Base-by-base conservation (phyloP, 2,329 filamentous ascomycete species). In the Penicillium sp. region DNA sequence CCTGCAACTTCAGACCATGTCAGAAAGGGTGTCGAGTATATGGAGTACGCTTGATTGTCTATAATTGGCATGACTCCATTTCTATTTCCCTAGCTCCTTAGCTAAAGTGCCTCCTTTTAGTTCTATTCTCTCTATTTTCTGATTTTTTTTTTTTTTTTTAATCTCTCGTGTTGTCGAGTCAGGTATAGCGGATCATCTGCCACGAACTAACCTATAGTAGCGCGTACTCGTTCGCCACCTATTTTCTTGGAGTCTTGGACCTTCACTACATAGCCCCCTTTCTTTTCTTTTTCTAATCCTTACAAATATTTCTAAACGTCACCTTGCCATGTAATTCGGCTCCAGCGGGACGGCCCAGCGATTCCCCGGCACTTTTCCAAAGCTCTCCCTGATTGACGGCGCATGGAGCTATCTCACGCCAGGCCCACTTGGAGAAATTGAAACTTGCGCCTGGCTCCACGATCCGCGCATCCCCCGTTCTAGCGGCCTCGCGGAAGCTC, bases 401-500 rank as follows among this genome's bases (percentile, higher is more conserved):
- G 58, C 51, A 56, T 62, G 55, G 47, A 56, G 62, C 55, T 62
- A 60, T 60, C 29, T 46, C 53, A 56, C 35, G 37, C 52, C 50
- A 52, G 56, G 55, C 57, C 63, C 64, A 65, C 62, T 59, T 53
- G 27, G 53, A 33, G 59, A 61, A 60, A 60, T 59, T 62, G 61
- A 59, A 62, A 54, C 59, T 53, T 54, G 44, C 48, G 41, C 44
- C 53, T 35, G 54, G 48, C 63, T 64, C 64, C 63, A 64, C 64
- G 65, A 66, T 63, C 65, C 65, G 64, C 65, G 37, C 59, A 55
- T 63, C 55, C 64, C 59, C 59, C 61, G 57, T 60, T 55, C 62
- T 63, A 65, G 63, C 57, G 62, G 13, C 53, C 35, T 49, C 57
- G 41, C 46, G 50, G 57, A 66, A 59, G 26, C 47, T 47, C 24